A percentile compares a stretch with the other conserved stretches of the same genome.
Conservation (phyloP, 495 filamentous ascomycete genomes). For the Aspergillus funiculosus region DNA sequence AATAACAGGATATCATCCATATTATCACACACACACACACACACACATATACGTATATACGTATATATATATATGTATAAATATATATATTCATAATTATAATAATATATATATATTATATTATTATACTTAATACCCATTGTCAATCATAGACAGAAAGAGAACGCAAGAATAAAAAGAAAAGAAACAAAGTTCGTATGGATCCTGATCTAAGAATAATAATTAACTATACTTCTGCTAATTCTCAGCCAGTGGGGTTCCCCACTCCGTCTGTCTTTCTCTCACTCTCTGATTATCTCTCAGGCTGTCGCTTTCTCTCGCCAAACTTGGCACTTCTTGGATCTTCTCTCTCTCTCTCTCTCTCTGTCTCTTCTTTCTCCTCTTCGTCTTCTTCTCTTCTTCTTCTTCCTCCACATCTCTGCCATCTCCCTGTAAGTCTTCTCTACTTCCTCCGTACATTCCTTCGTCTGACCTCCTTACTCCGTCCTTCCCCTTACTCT, state of each 20-base stretch:
- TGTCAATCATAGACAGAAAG: no score
- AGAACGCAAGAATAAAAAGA: conserved; percentile 18
- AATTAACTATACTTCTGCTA: conserved; percentile 9
- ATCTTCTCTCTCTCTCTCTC: conserved; percentile 7
- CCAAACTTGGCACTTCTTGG: conserved; percentile 13
- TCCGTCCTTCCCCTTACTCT: conserved; percentile 5
- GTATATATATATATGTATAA: no score
- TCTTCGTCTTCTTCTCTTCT: conserved; percentile 3
- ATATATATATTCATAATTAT: no score
- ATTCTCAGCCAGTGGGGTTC: conserved; percentile 10
- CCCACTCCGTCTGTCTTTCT: conserved; percentile 8
- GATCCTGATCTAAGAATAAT: conserved; percentile 5
- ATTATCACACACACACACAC: no score
- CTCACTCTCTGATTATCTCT: conserved; percentile 5
- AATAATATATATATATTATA: no score
- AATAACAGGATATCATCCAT: conserved; percentile 5
- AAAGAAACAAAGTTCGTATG: conserved; percentile 21
- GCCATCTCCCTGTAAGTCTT: conserved; percentile 1
- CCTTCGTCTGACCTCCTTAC: no score
- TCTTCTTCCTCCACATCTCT: conserved; percentile 1
- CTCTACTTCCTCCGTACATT: no score
- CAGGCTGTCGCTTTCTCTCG: no score
- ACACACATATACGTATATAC: no score
- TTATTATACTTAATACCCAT: no score
- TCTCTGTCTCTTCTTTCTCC: conserved; percentile 6